Evolutionary conservation across 148 eudicot genomes (phyloP), one percentile per base, ranked within the genome.

Genomic region (Drosera capensis): DNA sequence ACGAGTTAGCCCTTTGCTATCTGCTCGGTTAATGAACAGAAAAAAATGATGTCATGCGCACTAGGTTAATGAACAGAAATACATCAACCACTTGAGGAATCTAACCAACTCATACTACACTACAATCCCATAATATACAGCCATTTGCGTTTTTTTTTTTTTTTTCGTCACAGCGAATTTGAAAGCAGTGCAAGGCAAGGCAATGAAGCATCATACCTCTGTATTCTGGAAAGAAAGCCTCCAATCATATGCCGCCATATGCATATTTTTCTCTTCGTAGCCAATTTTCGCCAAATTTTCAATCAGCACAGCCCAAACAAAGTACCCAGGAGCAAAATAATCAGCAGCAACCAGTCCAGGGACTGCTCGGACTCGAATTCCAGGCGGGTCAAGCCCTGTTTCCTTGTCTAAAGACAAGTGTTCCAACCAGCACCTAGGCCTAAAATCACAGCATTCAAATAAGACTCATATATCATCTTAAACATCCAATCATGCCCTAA

Each of bases 391-490:
- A 6, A 78, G 77, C 52, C 86, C 80, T 2, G 80, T 78, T 51
- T 68, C 72, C 36, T 68, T 74, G 61, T 78, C 76, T 60, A 78
- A 46, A 5, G 86, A 78, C 16, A 78, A 60, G 55, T 78, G 86
- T 71, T 78, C 86, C 70, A 78, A 62, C 86, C 86, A 78, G 58
- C 86, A 78, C 63, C 65, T 18, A 1, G 80, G 86, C 78, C 86
- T 78, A 49, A 49, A 57, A 44, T 19, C 49, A 34, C 14, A 34
- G n/a, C 21, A 34, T 14, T 20, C 22, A 51, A 36, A 49, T n/a
- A n/a, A n/a, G n/a, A n/a, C n/a, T n/a, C n/a, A n/a, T n/a, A n/a
- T n/a, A n/a, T n/a, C n/a, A n/a, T n/a, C n/a, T n/a, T n/a, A n/a
- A n/a, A n/a, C n/a, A n/a, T n/a, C n/a, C n/a, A n/a, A n/a, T n/a